phyloP scores from a whole-genome alignment of 148 eudicot species.

The Silene latifolia region DNA sequence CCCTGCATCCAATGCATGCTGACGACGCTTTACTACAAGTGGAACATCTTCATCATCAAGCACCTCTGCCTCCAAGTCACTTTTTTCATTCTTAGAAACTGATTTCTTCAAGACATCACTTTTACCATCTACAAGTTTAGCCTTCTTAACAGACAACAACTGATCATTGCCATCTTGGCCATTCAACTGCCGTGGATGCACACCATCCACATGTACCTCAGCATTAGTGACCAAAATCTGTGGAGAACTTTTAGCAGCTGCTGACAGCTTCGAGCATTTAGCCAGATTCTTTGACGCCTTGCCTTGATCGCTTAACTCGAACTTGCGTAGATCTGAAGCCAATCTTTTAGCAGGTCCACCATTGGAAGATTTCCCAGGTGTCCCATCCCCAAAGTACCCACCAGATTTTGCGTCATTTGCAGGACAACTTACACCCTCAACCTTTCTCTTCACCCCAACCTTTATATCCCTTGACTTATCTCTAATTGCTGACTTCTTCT shows the following conservation, averaged over 20 bases:
- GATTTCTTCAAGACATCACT: constrained; percentile 35
- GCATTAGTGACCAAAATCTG: constrained; percentile 26
- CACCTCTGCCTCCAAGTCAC: constrained; percentile 21
- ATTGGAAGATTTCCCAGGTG: constrained; percentile 25
- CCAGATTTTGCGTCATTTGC: constrained; percentile 24
- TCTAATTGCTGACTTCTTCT: constrained; percentile 38
- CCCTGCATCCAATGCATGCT: constrained; percentile 35
- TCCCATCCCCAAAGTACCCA: constrained; percentile 26
- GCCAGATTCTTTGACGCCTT: constrained; percentile 32
- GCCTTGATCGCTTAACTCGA: constrained; percentile 27
- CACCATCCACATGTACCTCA: constrained; percentile 32
- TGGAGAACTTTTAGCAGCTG: constrained; percentile 24
- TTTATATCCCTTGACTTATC: constrained; percentile 29
- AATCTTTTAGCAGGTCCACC: constrained; percentile 32
- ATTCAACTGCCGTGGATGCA: constrained; percentile 30
- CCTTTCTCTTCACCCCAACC: constrained; percentile 38
- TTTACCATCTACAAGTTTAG: constrained; percentile 37
- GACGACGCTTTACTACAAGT: constrained; percentile 48
- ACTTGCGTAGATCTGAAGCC: constrained; percentile 30
- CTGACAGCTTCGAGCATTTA: constrained; percentile 37
- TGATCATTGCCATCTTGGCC: constrained; percentile 33
- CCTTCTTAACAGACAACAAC: constrained; percentile 35
- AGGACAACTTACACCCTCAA: constrained; percentile 23
- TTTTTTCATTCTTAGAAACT: constrained; percentile 22
- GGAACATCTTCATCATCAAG: constrained; percentile 46